A percentile compares a stretch with the other conserved stretches of the same genome.
These are phyloP conservation scores for Thermomyces lanuginosus DNA, from an alignment of 2,329 filamentous ascomycete genomes.

Conservation along the genomic window DNA sequence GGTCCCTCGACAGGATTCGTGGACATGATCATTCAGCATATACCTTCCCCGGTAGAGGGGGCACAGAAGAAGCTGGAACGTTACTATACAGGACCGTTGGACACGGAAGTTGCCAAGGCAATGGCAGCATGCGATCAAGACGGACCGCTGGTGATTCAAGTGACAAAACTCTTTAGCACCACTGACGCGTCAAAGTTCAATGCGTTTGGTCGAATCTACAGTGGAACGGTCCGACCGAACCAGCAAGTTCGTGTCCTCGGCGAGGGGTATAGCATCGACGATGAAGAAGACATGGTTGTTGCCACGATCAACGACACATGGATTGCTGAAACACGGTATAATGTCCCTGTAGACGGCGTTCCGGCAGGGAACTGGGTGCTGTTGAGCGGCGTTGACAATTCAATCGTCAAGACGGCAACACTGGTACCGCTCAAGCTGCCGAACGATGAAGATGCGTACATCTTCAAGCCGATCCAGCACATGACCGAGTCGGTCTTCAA, in stretches of 20 bases:
- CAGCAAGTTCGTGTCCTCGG: conserved; percentile 79
- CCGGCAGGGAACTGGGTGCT: conserved; percentile 88
- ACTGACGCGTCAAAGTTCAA: conserved; percentile 81
- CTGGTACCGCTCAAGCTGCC: conserved; percentile 65
- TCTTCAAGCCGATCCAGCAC: conserved; percentile 83
- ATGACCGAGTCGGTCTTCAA: conserved; percentile 98
- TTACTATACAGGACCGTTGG: conserved; percentile 82
- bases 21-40: conserved; percentile 81
- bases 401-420: conserved; percentile 93
- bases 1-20: conserved; percentile 79
- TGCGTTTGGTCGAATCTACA: conserved; percentile 81
- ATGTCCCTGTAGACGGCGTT: conserved; percentile 76
- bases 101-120: conserved; percentile 60
- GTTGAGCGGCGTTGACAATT: conserved; percentile 88
- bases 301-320: conserved; percentile 74
- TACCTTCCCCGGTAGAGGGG: conserved; percentile 72
- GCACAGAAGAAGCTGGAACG: conserved; percentile 60
- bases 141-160: conserved; percentile 75
- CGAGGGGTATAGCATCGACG: conserved; percentile 88
- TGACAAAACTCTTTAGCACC: conserved; percentile 86
- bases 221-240: conserved; percentile 69
- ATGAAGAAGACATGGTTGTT: conserved; percentile 91
- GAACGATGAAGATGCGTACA: conserved; percentile 81
- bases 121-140: conserved; percentile 77
- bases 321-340: conserved; percentile 86